These are phyloP conservation scores for Penicillium griseofulvum DNA, from an alignment of 2,329 filamentous ascomycete species.

Conservation along the genomic window DNA sequence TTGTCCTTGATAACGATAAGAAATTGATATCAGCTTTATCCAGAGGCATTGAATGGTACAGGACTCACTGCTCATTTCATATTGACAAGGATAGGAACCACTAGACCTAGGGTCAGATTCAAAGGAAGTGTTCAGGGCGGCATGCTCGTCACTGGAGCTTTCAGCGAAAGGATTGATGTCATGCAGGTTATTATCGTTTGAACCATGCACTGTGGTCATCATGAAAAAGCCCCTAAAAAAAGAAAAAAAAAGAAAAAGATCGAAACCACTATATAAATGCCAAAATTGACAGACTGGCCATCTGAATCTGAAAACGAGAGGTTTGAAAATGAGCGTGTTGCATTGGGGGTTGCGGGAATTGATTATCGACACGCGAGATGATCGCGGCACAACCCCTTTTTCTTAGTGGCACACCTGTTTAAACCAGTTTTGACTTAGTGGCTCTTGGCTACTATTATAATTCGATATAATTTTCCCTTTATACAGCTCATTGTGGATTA, in stretches of 20 bases:
- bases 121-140: background rate
- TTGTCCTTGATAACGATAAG: slow-evolving; percentile 1
- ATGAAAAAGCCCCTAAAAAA: background rate
- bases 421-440: background rate
- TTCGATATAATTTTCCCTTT: background rate
- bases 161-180: slow-evolving; percentile 1
- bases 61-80: background rate
- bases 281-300: background rate
- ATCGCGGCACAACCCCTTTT: slow-evolving; percentile 2
- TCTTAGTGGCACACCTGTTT: background rate
- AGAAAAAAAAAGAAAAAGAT: background rate
- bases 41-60: background rate
- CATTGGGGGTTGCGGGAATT: background rate
- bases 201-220: slow-evolving; percentile 7
- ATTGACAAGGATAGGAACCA: background rate
- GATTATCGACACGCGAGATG: background rate
- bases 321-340: slow-evolving; percentile 3
- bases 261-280: background rate
- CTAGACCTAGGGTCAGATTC: background rate
- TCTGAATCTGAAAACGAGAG: background rate
- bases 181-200: slow-evolving; percentile 1
- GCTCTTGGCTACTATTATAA: background rate
- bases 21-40: background rate
- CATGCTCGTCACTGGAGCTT: slow-evolving; percentile 2
- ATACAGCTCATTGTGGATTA: background rate